Conservation (phyloP, 1,139 yeast species). For the Candida sojae region DNA sequence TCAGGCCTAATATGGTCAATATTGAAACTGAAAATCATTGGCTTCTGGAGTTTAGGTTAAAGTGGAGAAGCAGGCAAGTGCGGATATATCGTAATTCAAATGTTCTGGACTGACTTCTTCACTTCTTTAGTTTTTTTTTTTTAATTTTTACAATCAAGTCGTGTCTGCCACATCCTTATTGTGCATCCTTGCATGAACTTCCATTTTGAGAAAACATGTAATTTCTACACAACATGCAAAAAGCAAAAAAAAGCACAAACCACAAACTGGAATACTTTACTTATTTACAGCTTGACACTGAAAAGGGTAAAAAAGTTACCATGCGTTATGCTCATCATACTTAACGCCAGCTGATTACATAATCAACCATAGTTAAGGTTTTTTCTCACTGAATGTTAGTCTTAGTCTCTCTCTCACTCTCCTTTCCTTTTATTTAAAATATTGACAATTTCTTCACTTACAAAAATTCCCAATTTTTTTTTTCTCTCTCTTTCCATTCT, state of each 20-base stretch:
- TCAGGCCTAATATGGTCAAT: no score
- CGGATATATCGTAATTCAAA: no score
- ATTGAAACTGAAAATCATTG: no score
- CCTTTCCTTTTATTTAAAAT: constrained; percentile 26
- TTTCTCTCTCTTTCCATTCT: neutral
- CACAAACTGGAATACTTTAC: neutral
- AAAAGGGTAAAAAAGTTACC: neutral
- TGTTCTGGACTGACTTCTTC: no score
- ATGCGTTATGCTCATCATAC: neutral
- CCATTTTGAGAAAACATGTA: neutral
- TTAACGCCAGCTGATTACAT: neutral
- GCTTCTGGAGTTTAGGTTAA: no score
- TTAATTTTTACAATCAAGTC: neutral
- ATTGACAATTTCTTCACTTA: neutral
- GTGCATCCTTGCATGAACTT: neutral
- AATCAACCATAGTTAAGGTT: neutral
- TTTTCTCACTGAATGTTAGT: no score
- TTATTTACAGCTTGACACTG: neutral
- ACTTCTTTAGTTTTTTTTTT: no score
- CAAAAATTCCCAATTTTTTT: neutral
- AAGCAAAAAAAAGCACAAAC: neutral
- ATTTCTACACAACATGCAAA: neutral
- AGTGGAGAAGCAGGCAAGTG: no score
- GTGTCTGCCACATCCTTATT: neutral
- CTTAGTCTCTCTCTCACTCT: constrained; percentile 47